Conservation (phyloP, 495 filamentous ascomycete genomes). For the Penicillium paradoxum region DNA sequence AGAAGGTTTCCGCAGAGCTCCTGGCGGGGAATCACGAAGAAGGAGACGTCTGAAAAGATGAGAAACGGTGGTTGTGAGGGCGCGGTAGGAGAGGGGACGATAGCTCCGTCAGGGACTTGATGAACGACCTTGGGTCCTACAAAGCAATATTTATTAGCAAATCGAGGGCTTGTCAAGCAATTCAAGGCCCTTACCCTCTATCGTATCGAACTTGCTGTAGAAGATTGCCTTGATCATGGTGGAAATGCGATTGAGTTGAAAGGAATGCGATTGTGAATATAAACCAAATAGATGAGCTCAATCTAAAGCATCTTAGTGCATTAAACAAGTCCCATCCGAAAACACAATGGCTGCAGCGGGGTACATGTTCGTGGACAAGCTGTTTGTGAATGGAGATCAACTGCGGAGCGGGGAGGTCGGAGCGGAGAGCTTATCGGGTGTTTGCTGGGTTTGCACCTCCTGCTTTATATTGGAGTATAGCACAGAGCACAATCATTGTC, state of each 20-base stretch:
- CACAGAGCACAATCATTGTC: background rate
- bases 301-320: background rate
- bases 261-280: constrained; percentile 1
- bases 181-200: constrained; percentile 58
- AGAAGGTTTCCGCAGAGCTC: constrained; percentile 81
- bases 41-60: constrained; percentile 74
- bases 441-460: background rate
- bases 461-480: background rate
- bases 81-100: constrained; percentile 54
- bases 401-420: constrained; percentile 2
- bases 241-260: constrained; percentile 1
- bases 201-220: constrained; percentile 86
- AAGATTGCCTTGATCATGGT: constrained; percentile 88
- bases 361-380: background rate
- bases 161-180: background rate
- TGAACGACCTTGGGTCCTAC: constrained; percentile 68
- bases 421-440: constrained; percentile 8
- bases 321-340: background rate
- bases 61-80: constrained; percentile 61
- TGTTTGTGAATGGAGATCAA: background rate
- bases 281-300: background rate
- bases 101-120: constrained; percentile 59
- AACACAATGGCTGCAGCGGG: background rate
- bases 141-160: constrained; percentile 5
- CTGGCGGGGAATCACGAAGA: constrained; percentile 89